Evolutionary conservation across 441 rosid genomes (phyloP).

Genomic region (Gossypium lobatum): DNA sequence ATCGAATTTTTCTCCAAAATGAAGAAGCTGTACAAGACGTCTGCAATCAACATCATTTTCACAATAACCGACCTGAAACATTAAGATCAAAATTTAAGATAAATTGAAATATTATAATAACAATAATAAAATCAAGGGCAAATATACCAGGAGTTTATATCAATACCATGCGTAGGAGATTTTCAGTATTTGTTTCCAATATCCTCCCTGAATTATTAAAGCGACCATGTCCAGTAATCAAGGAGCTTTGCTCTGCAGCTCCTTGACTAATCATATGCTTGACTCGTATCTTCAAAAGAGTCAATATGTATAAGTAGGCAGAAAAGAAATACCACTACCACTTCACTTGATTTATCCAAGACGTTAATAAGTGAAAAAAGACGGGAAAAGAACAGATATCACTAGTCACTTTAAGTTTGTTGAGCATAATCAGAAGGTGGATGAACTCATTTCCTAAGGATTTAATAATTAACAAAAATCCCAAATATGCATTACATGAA

Average conservation of each 20-base stretch:
- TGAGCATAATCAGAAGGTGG: background rate
- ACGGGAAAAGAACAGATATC: background rate
- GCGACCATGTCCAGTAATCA: slow-evolving; percentile 56
- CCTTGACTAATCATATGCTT: slow-evolving; percentile 96
- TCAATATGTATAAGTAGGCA: slow-evolving; percentile 3
- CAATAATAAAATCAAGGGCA: background rate
- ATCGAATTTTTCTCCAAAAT: slow-evolving; percentile 88
- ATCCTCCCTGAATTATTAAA: slow-evolving; percentile 55
- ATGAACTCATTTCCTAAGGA: background rate
- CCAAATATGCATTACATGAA: slow-evolving; percentile 11
- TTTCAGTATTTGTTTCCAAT: slow-evolving; percentile 83
- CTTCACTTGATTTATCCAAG: background rate
- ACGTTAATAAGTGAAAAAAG: background rate
- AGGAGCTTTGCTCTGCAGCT: slow-evolving; percentile 63
- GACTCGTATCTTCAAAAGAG: slow-evolving; percentile 63
- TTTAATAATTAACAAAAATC: slow-evolving; percentile 9
- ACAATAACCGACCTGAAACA: slow-evolving; percentile 82
- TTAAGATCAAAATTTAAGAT: slow-evolving; percentile 19
- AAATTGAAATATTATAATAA: background rate
- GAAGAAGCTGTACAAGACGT: slow-evolving; percentile 81
- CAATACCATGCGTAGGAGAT: slow-evolving; percentile 84
- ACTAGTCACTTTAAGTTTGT: background rate
- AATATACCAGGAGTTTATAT: slow-evolving; percentile 8
- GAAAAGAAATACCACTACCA: background rate
- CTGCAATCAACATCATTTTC: slow-evolving; percentile 96